phyloP scores from a whole-genome alignment of 73 alveolate genomes.

The Tetrahymena malaccensis region DNA sequence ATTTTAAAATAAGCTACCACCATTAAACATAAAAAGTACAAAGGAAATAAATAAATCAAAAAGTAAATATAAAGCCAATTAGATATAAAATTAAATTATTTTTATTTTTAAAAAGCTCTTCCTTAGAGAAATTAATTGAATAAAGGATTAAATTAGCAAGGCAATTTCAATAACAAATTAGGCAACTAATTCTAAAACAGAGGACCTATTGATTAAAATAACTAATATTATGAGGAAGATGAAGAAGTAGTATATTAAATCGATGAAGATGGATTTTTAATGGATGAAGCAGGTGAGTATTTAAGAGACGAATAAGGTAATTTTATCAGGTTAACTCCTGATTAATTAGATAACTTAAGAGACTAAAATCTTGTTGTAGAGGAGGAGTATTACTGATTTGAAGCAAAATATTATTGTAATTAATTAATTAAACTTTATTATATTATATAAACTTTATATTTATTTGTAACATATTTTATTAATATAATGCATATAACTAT shows the following conservation, averaged over 20 bases:
- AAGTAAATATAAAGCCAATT: neutral
- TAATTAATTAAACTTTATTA: neutral
- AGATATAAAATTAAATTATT: neutral
- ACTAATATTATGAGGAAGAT: neutral
- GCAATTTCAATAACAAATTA: neutral
- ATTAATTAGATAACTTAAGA: neutral
- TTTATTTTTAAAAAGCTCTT: neutral
- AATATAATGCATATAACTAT: too few relatives aligned
- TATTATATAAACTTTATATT: neutral
- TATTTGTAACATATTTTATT: too few relatives aligned
- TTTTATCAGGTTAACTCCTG: neutral
- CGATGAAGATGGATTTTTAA: neutral
- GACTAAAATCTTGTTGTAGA: neutral
- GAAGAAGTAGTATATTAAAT: neutral
- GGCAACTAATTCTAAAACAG: neutral
- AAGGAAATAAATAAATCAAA: neutral
- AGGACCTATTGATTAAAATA: neutral
- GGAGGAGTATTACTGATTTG: neutral
- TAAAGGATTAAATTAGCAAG: neutral
- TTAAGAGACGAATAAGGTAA: neutral
- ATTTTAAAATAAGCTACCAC: neutral
- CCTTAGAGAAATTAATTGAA: neutral
- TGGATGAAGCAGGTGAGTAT: neutral
- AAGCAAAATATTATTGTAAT: neutral
- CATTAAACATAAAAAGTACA: neutral